phyloP scores from a whole-genome alignment of 139 green algal species.

The Chlorella sp. region DNA sequence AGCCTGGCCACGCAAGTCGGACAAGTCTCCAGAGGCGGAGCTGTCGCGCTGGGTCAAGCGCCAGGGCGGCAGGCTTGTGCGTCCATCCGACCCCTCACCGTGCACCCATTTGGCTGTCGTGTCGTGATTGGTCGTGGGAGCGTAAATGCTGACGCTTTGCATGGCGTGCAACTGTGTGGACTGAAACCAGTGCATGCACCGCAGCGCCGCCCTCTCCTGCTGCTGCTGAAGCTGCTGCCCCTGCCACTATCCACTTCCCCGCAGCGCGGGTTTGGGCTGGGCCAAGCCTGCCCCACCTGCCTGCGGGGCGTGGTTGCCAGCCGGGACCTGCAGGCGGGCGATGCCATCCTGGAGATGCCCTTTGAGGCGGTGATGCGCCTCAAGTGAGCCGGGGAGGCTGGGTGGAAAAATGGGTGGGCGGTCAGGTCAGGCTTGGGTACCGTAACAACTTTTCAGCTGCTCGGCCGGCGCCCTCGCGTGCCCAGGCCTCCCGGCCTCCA shows the following conservation, averaged over 20 bases:
- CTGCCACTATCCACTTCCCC: not conserved
- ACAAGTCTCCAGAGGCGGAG: too few relatives aligned
- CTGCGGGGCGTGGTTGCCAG: slow-evolving; percentile 2
- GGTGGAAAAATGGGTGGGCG: not conserved
- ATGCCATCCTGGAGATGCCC: slow-evolving; percentile 4
- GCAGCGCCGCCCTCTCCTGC: not conserved
- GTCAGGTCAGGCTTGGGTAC: not conserved
- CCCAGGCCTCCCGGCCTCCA: too few relatives aligned
- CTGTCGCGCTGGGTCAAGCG: too few relatives aligned
- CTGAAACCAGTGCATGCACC: not conserved
- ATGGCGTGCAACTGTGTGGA: too few relatives aligned
- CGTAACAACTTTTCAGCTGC: too few relatives aligned
- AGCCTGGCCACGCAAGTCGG: too few relatives aligned
- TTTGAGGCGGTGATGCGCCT: not conserved
- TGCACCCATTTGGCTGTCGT: too few relatives aligned
- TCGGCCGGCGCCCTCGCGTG: too few relatives aligned
- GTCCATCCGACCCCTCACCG: too few relatives aligned
- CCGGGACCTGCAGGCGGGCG: not conserved
- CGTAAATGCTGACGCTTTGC: too few relatives aligned
- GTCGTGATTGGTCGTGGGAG: too few relatives aligned
- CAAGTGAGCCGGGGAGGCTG: not conserved
- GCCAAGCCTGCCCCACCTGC: slow-evolving; percentile 15
- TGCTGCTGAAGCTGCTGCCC: not conserved
- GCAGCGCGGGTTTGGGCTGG: not conserved
- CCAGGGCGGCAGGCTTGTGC: too few relatives aligned